These are phyloP conservation scores for Russula compacta DNA, from an alignment of 768 basidiomycete genomes.

Conservation along the genomic window DNA sequence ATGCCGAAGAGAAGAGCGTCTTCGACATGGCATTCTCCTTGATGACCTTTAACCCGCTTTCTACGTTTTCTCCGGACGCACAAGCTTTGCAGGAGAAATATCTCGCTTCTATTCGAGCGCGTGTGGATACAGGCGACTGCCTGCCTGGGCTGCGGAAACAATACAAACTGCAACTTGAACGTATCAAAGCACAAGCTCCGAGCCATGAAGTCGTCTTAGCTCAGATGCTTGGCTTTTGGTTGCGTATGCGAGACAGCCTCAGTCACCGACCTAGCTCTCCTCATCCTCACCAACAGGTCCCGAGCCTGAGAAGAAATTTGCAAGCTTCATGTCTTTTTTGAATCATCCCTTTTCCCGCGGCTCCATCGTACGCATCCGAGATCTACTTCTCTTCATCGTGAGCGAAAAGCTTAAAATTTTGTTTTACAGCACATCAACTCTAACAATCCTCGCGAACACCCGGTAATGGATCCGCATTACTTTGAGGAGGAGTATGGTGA, in stretches of 20 bases:
- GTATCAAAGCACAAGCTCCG: constrained; percentile 3
- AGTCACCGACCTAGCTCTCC: too few species aligned
- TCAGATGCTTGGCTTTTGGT: background rate
- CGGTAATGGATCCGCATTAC: constrained; percentile 19
- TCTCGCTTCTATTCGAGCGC: constrained; percentile 1
- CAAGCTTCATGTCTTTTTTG: background rate
- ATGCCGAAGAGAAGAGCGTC: background rate
- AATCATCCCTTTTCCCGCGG: constrained; percentile 18
- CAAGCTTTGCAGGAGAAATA: constrained; percentile 5
- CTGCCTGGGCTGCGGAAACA: constrained; percentile 12
- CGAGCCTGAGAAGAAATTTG: constrained; percentile 6
- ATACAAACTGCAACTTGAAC: constrained; percentile 11
- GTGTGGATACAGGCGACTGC: background rate
- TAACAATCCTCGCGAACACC: constrained; percentile 10
- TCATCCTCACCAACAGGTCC: background rate
- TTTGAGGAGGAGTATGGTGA: constrained; percentile 20
- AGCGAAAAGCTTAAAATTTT: background rate
- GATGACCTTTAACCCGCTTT: constrained; percentile 11
- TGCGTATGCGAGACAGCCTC: background rate
- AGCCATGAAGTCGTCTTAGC: background rate
- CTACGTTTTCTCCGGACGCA: background rate
- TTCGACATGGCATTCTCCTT: background rate
- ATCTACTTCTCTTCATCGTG: background rate
- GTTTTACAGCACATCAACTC: constrained; percentile 17
- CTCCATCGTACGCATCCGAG: constrained; percentile 13